Evolutionary conservation across 805 yeast species (phyloP), one percentile per base, ranked within the genome.

Genomic region (Candida namnaoensis): DNA sequence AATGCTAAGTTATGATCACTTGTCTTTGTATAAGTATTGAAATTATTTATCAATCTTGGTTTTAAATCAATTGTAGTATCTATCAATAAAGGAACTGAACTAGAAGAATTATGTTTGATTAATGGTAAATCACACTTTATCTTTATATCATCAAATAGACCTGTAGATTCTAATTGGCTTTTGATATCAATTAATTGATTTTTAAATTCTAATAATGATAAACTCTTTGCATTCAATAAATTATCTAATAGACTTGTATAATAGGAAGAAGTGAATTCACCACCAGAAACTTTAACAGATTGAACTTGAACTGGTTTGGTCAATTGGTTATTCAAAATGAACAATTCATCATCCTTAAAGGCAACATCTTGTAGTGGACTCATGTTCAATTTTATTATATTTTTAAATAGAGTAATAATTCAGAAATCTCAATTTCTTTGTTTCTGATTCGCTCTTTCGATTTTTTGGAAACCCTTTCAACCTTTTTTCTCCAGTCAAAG

Each of bases 171-270:
- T 37, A 76, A 52, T 35, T 62, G 67, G 36, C 57, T 51, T 44
- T 62, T 58, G 13, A 71, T 54, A 5, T 45, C 40, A 7, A 57
- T 54, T 36, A 72, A 49, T 12, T 56, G 52, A 11, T 57, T 53
- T 7, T 71, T 53, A 40, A 75, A 59, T 41, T 65, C 65, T 23
- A 59, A 64, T 43, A 76, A 55, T 3, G 78, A 69, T 43, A 48
- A 37, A 2, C 38, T 40, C 14, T 42, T 32, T 14, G 62, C 58
- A n/a, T 60, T 60, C 12, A 66, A 53, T 35, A 72, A 60, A 8
- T 76, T 76, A 11, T 59, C 52, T 36, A 76, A 65, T 30, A 76
- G 60, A 44, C 69, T 69, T 40, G 61, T 50, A 58, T 72, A 72
- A 50, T 73, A 71, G 14, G 64, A 65, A 36, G 62, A 62, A 28